A percentile compares a stretch with the other conserved stretches of the same genome.
These are phyloP conservation scores for Quercus variabilis DNA, from an alignment of 306 rosid species.

Conservation along the genomic window DNA sequence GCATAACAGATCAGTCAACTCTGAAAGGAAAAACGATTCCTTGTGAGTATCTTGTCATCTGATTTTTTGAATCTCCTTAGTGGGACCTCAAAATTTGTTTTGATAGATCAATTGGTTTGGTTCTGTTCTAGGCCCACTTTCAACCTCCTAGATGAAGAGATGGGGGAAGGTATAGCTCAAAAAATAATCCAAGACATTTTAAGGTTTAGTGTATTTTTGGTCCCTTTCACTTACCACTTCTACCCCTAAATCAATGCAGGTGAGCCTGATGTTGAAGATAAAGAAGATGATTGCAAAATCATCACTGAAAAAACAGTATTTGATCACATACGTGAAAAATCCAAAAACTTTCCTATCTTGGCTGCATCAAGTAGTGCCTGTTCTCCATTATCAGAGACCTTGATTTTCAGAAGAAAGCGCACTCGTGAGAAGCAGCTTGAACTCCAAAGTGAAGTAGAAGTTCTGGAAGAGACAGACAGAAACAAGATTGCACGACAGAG, in stretches of 20 bases:
- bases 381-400: slow-evolving; percentile 48
- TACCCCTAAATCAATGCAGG: slow-evolving; percentile 33
- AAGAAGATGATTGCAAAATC: slow-evolving; percentile 52
- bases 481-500: slow-evolving; percentile 25
- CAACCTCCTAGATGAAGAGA: slow-evolving; percentile 64
- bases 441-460: slow-evolving; percentile 43
- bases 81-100: slow-evolving; percentile 14
- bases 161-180: slow-evolving; percentile 53
- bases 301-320: slow-evolving; percentile 72
- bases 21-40: slow-evolving; percentile 30
- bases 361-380: slow-evolving; percentile 40
- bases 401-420: slow-evolving; percentile 41
- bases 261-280: slow-evolving; percentile 32
- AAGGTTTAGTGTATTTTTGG: background rate
- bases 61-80: background rate
- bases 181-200: background rate
- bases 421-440: slow-evolving; percentile 47
- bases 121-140: slow-evolving; percentile 71
- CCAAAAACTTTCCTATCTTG: slow-evolving; percentile 58
- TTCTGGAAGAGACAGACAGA: slow-evolving; percentile 40
- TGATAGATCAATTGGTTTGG: background rate
- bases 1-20: slow-evolving; percentile 32
- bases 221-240: slow-evolving; percentile 23
- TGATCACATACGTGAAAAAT: slow-evolving; percentile 88
- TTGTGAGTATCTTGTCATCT: slow-evolving; percentile 46